Evolutionary conservation across 129 eudicot species (phyloP).

Genomic region (Centaurea solstitialis): DNA sequence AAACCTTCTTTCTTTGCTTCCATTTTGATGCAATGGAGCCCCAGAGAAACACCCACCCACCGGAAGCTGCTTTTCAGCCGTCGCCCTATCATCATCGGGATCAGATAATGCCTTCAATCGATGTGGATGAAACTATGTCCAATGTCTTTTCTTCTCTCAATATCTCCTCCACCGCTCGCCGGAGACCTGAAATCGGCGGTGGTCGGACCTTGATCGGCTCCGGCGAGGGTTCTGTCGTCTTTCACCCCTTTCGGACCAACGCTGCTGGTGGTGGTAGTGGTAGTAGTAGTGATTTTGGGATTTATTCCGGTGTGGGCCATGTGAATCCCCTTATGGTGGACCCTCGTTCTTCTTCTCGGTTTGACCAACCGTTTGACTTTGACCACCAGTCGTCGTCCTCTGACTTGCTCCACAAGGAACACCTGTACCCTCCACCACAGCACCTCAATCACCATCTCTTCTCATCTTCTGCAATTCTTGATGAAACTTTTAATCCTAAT

Average conservation of each 20-base stretch:
- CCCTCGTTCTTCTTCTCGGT: constrained; percentile 36
- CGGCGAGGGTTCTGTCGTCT: constrained; percentile 25
- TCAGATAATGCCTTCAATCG: constrained; percentile 6
- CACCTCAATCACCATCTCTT: constrained; percentile 11
- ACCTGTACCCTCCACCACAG: not conserved
- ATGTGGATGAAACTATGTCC: constrained; percentile 23
- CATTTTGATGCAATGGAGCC: constrained; percentile 25
- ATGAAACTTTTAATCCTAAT: constrained; percentile 1
- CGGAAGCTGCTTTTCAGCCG: constrained; percentile 12
- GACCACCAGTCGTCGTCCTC: constrained; percentile 7
- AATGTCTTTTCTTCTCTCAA: constrained; percentile 21
- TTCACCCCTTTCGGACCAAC: constrained; percentile 1
- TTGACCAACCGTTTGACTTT: constrained; percentile 33
- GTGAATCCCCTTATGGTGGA: constrained; percentile 32
- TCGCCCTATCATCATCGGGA: constrained; percentile 21
- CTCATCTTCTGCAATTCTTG: constrained; percentile 7
- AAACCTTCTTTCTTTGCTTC: not conserved
- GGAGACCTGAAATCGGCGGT: constrained; percentile 13
- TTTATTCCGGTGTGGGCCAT: constrained; percentile 41
- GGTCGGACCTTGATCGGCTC: constrained; percentile 12
- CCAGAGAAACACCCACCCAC: constrained; percentile 10
- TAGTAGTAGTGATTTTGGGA: not conserved
- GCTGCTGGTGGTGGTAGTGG: not conserved
- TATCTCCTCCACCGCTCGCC: constrained; percentile 15
- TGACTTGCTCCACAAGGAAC: constrained; percentile 64